These are phyloP conservation scores for Talaromyces stipitatus DNA, from an alignment of 495 filamentous ascomycete species.

Conservation along the genomic window DNA sequence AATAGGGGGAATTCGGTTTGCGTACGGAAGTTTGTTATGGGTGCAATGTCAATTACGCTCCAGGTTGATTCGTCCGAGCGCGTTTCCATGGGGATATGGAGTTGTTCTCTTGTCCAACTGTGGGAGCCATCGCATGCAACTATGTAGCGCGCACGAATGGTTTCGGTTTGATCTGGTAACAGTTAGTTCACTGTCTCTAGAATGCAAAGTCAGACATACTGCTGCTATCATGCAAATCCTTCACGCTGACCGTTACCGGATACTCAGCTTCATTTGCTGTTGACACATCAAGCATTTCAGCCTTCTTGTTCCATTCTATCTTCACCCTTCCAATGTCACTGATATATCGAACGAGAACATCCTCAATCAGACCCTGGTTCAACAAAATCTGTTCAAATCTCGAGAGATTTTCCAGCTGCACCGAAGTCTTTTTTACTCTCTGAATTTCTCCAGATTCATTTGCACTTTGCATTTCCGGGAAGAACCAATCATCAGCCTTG, in stretches of 20 bases:
- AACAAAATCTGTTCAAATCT: constrained; percentile 11
- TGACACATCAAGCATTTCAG: not conserved
- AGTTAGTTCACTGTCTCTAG: not conserved
- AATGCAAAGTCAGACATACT: not conserved
- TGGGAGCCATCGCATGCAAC: constrained; percentile 59
- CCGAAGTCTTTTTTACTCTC: not conserved
- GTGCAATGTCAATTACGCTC: constrained; percentile 49
- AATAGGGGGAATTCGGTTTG: constrained; percentile 10
- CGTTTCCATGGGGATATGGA: constrained; percentile 46
- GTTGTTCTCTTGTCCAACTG: constrained; percentile 49
- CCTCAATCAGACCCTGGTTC: constrained; percentile 13
- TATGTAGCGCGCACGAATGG: constrained; percentile 51
- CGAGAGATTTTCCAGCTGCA: not conserved
- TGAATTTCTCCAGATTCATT: not conserved
- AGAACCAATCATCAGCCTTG: too few relatives aligned
- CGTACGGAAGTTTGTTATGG: constrained; percentile 43
- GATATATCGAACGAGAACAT: constrained; percentile 9
- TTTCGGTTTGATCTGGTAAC: constrained; percentile 38
- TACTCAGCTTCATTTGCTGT: not conserved
- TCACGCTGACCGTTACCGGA: constrained; percentile 6
- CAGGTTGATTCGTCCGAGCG: constrained; percentile 53
- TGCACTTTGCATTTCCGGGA: too few relatives aligned
- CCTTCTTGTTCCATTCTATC: not conserved
- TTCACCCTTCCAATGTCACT: constrained; percentile 1
- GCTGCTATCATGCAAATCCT: not conserved